Evolutionary conservation across 768 basidiomycete genomes (phyloP), one percentile per base, ranked within the genome.

Genomic region (Pholiota conissans): DNA sequence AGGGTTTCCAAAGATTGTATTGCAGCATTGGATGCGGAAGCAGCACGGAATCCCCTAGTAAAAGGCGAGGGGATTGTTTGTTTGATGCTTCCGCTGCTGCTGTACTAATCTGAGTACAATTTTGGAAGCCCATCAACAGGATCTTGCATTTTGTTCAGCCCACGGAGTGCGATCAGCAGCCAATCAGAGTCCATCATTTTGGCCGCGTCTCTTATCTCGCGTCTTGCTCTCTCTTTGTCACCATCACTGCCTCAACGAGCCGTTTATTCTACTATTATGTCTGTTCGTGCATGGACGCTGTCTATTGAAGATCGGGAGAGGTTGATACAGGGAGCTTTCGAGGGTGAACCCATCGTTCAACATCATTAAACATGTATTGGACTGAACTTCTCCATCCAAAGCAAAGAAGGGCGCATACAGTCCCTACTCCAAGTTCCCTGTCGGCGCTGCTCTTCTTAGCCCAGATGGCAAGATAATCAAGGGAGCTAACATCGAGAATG

Each of bases 401-500:
- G 90, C 86, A 11, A 90, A 85, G 69, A 75, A 88, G 59, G 76
- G 81, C 29, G 81, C 90, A 0, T 95, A 97, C 71, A 83, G 76
- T 30, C 92, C 86, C 0, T 98, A 97, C 74, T 95, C 93, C 27
- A 88, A 93, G 28, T 97, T 99, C 68, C 85, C 89, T 7, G 96
- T 98, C 14, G 96, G 96, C 0, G 95, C 95, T 0, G 91, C 94
- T 1, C 72, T 98, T 10, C 73, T 98, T 16, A 76, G 86, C 2
- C 67, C 80, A 0, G 83, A 89, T 39, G 92, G 91, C 0, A 70
- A 76, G 8, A 82, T 96, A 20, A 84, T 96, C 58, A 87, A 83
- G 59, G 95, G 96, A 5, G 88, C 90, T 28, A 98, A 97, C 69
- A 82, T 98, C 59, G 97, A 99, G 76, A 98, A 97, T 65, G 94